A percentile compares a stretch with the other conserved stretches of the same genome.
Conservation (phyloP, 2,329 filamentous ascomycete genomes). For the Arthrocladium fulminans region DNA sequence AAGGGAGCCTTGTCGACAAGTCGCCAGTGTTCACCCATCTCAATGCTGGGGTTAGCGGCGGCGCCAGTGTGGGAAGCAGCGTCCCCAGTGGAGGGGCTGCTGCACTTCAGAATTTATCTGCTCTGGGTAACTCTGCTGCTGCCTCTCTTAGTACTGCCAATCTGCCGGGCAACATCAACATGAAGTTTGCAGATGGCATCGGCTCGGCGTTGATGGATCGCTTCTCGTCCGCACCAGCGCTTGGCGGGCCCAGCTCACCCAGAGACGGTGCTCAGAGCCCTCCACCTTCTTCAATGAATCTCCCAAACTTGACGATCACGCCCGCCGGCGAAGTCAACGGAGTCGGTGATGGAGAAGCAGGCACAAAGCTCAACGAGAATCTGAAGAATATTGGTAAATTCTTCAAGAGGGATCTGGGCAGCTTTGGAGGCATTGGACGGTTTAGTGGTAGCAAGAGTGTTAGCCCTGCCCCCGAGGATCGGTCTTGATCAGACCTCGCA, state of each 20-base stretch:
- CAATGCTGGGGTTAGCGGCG: conserved; percentile 37
- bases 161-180: conserved; percentile 34
- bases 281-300: conserved; percentile 8
- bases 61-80: conserved; percentile 22
- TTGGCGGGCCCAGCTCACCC: conserved; percentile 61
- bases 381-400: conserved; percentile 94
- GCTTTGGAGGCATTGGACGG: conserved; percentile 61
- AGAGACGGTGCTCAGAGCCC: conserved; percentile 30
- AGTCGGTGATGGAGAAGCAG: conserved; percentile 37
- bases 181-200: conserved; percentile 65
- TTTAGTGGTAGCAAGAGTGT: conserved; percentile 25
- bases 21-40: conserved; percentile 64
- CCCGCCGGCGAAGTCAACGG: conserved; percentile 21
- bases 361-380: conserved; percentile 80
- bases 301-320: conserved; percentile 7
- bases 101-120: conserved; percentile 37
- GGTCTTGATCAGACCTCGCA: background rate
- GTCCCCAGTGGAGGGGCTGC: conserved; percentile 32
- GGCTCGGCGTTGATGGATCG: conserved; percentile 68
- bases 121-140: conserved; percentile 36
- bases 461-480: conserved; percentile 19
- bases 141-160: conserved; percentile 37
- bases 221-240: conserved; percentile 61
- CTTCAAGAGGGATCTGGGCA: conserved; percentile 78
- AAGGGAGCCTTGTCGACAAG: conserved; percentile 56